These are phyloP conservation scores for Psidium guajava DNA, from an alignment of 345 rosid genomes.

Conservation along the genomic window DNA sequence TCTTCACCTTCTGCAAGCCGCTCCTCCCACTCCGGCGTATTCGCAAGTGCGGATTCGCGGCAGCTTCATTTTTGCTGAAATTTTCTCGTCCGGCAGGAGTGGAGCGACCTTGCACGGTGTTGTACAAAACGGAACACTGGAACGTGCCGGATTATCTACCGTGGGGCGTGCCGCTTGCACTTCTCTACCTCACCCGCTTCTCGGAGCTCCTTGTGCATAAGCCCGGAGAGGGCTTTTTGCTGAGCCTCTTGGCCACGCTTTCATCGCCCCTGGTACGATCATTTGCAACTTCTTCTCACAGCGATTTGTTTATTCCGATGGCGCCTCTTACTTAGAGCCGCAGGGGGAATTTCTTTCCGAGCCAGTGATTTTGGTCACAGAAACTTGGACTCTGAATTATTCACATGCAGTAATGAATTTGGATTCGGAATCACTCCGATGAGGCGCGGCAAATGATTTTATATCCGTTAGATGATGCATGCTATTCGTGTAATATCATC, in stretches of 20 bases:
- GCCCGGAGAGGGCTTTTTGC: constrained; percentile 34
- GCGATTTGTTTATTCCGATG: neutral
- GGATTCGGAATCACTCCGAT: neutral
- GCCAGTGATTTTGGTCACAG: neutral
- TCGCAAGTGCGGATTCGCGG: neutral
- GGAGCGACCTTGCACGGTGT: constrained; percentile 20
- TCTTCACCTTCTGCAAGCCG: neutral
- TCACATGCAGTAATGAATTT: neutral
- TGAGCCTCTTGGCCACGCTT: constrained; percentile 15
- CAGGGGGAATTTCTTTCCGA: neutral
- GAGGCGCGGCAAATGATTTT: neutral
- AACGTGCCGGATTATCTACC: constrained; percentile 24
- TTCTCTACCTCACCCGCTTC: constrained; percentile 28
- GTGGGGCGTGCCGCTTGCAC: constrained; percentile 27
- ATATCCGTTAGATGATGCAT: neutral
- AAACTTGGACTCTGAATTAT: neutral
- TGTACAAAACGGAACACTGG: constrained; percentile 34
- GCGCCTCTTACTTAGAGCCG: neutral
- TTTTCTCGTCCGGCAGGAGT: constrained; percentile 7
- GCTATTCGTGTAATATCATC: neutral
- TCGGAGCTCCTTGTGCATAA: constrained; percentile 38
- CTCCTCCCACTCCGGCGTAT: neutral
- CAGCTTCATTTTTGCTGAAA: neutral
- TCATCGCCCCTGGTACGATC: constrained; percentile 28
- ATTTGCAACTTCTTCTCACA: neutral